Evolutionary conservation across 805 yeast species (phyloP).

Genomic region (Priceomyces melissophilus): DNA sequence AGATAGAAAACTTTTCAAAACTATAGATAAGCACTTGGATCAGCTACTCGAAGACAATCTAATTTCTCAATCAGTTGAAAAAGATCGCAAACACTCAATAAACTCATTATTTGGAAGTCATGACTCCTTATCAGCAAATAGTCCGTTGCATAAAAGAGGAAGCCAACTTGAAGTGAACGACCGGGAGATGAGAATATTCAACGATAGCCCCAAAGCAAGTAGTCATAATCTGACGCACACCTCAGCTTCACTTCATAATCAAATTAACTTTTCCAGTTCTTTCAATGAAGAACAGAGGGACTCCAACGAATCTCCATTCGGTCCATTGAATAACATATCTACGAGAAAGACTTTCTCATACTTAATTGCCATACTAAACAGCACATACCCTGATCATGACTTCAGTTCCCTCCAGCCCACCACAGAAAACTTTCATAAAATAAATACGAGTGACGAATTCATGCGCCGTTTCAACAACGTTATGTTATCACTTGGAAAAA

Average conservation of each 20-base stretch:
- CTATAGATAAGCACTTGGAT: constrained; percentile 78
- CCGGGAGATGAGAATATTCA: constrained; percentile 19
- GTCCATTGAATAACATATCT: constrained; percentile 82
- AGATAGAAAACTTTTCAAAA: constrained; percentile 83
- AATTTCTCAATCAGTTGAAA: constrained; percentile 34
- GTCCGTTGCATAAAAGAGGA: constrained; percentile 18
- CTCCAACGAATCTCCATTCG: constrained; percentile 71
- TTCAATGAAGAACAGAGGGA: constrained; percentile 15
- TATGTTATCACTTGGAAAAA: constrained; percentile 49
- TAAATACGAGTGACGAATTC: constrained; percentile 41
- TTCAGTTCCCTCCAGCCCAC: constrained; percentile 84
- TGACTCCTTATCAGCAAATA: constrained; percentile 26
- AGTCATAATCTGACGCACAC: constrained; percentile 24
- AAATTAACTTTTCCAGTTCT: constrained; percentile 17
- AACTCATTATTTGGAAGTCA: constrained; percentile 36
- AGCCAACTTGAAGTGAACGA: constrained; percentile 18
- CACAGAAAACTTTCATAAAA: constrained; percentile 43
- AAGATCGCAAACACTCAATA: constrained; percentile 36
- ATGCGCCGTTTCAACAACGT: constrained; percentile 73
- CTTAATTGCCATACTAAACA: constrained; percentile 83
- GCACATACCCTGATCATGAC: constrained; percentile 95
- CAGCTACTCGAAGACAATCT: constrained; percentile 45
- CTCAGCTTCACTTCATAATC: constrained; percentile 4
- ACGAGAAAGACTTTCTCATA: constrained; percentile 89
- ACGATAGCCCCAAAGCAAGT: constrained; percentile 5